Percentiles rank a stretch among this genome's conserved stretches.
Evolutionary conservation across 371 early-diverging fungal species (phyloP).

Genomic region (Mortierella sp.): DNA sequence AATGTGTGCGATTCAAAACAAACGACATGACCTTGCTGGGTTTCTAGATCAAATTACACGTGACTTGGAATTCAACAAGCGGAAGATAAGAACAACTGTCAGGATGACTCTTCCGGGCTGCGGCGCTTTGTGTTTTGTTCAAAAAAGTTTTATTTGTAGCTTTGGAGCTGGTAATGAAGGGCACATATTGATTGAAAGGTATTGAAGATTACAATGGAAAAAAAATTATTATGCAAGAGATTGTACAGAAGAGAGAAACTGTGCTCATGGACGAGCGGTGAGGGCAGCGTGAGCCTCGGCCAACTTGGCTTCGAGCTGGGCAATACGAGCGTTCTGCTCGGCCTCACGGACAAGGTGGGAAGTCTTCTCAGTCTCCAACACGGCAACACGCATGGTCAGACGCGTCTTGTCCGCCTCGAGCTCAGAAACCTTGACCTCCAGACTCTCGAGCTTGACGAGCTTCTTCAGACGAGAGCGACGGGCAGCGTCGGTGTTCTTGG

Average conservation of each 20-base stretch:
- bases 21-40: neutral
- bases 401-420: conserved; percentile 83
- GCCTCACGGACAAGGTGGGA: conserved; percentile 70
- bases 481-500: conserved; percentile 94
- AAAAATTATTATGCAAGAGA: conserved; percentile 4
- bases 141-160: neutral
- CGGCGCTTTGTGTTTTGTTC: neutral
- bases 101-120: conserved; percentile 11
- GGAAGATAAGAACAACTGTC: neutral
- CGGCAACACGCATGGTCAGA: conserved; percentile 72
- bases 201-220: neutral
- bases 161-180: neutral
- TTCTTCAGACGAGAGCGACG: conserved; percentile 92
- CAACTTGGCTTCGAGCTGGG: conserved; percentile 74
- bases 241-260: neutral
- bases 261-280: conserved; percentile 14
- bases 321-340: conserved; percentile 73
- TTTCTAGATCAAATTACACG: neutral
- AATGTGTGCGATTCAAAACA: neutral
- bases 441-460: conserved; percentile 82
- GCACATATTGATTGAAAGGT: neutral
- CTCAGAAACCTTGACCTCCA: conserved; percentile 81
- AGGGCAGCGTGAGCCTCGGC: conserved; percentile 72
- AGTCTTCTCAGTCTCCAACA: conserved; percentile 78
- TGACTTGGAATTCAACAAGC: neutral